A percentile compares a stretch with the other conserved stretches of the same genome.
phyloP scores from a whole-genome alignment of 805 yeast genomes.

The Brettanomyces sp. region DNA sequence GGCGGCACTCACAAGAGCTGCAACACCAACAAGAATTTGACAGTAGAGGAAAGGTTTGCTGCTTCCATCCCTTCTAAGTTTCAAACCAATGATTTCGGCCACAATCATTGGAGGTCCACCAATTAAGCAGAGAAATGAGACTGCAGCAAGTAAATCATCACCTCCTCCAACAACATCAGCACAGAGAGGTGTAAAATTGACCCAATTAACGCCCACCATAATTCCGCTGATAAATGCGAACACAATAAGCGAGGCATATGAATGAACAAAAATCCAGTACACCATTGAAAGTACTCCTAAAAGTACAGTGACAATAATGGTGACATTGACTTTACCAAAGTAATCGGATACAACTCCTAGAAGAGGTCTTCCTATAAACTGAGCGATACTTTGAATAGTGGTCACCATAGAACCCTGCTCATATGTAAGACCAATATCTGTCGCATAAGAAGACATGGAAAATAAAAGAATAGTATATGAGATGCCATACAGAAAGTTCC shows the following conservation, averaged over 20 bases:
- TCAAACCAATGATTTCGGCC: conserved; percentile 26
- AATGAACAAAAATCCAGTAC: conserved; percentile 41
- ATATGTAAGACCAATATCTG: conserved; percentile 36
- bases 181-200: conserved; percentile 26
- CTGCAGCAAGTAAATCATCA: conserved; percentile 20
- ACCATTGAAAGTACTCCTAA: conserved; percentile 30
- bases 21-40: conserved; percentile 46
- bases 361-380: conserved; percentile 40
- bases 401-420: conserved; percentile 39
- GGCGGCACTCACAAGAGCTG: conserved; percentile 33
- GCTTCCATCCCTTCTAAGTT: conserved; percentile 14
- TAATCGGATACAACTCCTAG: conserved; percentile 39
- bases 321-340: conserved; percentile 38
- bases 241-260: conserved; percentile 31
- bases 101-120: conserved; percentile 24
- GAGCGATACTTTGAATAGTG: conserved; percentile 38
- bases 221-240: conserved; percentile 37
- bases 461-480: conserved; percentile 30
- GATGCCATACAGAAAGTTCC: conserved; percentile 22
- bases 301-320: conserved; percentile 27
- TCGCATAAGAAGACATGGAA: conserved; percentile 40
- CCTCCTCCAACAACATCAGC: conserved; percentile 28
- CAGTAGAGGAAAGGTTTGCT: conserved; percentile 43
- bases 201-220: conserved; percentile 37
- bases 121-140: conserved; percentile 16